A percentile compares a stretch with the other conserved stretches of the same genome.
Conservation (phyloP, 352 stramenopile species). For the Phytophthora pseudosyringae region DNA sequence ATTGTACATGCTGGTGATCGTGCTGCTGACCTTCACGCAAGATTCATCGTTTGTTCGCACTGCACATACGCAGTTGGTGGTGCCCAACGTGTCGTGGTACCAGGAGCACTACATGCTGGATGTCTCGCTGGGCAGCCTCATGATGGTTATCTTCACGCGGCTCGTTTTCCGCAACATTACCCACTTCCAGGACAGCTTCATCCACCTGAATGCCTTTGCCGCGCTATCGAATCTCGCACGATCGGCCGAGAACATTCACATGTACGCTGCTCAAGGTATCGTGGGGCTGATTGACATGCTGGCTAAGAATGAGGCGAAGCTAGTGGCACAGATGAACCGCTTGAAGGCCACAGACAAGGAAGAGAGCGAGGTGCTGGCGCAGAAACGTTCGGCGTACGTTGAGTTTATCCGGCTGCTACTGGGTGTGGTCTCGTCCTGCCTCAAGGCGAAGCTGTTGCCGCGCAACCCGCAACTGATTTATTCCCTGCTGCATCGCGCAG, state of each 20-base stretch:
- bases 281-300: slow-evolving; percentile 75
- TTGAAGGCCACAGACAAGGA: slow-evolving; percentile 35
- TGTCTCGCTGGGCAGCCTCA: slow-evolving; percentile 72
- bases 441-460: slow-evolving; percentile 69
- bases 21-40: slow-evolving; percentile 74
- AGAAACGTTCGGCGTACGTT: slow-evolving; percentile 72
- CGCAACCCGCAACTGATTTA: slow-evolving; percentile 90
- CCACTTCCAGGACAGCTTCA: slow-evolving; percentile 80
- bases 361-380: slow-evolving; percentile 52
- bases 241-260: slow-evolving; percentile 74
- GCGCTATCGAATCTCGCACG: slow-evolving; percentile 78
- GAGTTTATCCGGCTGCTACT: slow-evolving; percentile 81
- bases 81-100: slow-evolving; percentile 77
- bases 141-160: slow-evolving; percentile 82
- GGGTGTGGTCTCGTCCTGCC: slow-evolving; percentile 65
- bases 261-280: slow-evolving; percentile 74
- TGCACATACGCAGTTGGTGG: slow-evolving; percentile 66
- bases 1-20: slow-evolving; percentile 79
- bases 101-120: slow-evolving; percentile 82
- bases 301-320: slow-evolving; percentile 76
- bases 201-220: slow-evolving; percentile 80
- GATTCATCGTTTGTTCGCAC: slow-evolving; percentile 62
- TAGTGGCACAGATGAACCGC: slow-evolving; percentile 55
- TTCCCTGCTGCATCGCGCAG: slow-evolving; percentile 74
- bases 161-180: slow-evolving; percentile 83